Base-by-base conservation (phyloP, 805 yeast species). In the Cephaloascus albidus region DNA sequence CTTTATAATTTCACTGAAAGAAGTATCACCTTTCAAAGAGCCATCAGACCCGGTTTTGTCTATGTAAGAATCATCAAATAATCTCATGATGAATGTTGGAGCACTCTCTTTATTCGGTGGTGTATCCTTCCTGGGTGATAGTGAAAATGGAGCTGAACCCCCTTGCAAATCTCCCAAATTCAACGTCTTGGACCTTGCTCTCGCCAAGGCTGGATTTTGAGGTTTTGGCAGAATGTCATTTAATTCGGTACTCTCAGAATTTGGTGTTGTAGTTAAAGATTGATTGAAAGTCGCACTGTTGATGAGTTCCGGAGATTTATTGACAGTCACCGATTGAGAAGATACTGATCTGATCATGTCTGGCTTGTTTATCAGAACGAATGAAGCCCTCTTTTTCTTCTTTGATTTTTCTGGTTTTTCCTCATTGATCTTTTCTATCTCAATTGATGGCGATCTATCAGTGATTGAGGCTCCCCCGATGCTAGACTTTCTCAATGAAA, bases 131-230 rank as follows among this genome's bases (percentile, higher is more conserved):
- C 12, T 23, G 10, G 28, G 28, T 23, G 28, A 23, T 6, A 12
- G 10, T 8, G 28, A 12, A 12, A 23, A 23, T 12, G 12, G 12
- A 23, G 12, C 28, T 23, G 28, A 6, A 6, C 14, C 15, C 6
- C 18, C 33, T 31, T 15, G 10, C 33, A 31, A 31, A 31, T 31
- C 33, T 6, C 33, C 33, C 33, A 31, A 31, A n/a, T 31, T 31
- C 16, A 31, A 31, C 33, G 33, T 31, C 33, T 16, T 31, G 33
- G 33, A 31, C 14, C 33, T 31, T 6, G 18, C 33, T 31, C 33
- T 31, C 17, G 33, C 6, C 28, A 23, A 23, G 12, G 12, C 12
- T 8, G 10, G 28, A 23, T 6, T 8, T 12, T 23, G 28, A 23
- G 10, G 10, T 12, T 12, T 23, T 8, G 28, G 28, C 28, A 23